Conservation (phyloP, 345 rosid genomes). For the Gynandropsis gynandra region DNA sequence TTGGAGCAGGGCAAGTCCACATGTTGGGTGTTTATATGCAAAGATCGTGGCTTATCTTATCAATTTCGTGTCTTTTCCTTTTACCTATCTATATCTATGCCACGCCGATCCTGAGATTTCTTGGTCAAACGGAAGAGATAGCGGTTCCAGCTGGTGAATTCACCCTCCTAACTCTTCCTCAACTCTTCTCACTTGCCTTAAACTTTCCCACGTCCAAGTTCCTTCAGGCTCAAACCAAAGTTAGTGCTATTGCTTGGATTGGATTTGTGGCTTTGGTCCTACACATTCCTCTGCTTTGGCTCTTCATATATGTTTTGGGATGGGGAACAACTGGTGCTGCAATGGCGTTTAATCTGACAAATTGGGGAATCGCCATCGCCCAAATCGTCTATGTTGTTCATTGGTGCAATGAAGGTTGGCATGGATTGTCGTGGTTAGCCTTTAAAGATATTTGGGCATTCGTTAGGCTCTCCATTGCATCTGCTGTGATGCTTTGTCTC, state of each 20-base stretch:
- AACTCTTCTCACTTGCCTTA: conserved; percentile 57
- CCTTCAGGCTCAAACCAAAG: conserved; percentile 83
- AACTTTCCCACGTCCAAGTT: conserved; percentile 59
- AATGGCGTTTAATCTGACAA: conserved; percentile 42
- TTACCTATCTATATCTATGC: conserved; percentile 59
- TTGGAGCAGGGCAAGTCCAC: conserved; percentile 67
- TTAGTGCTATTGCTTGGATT: conserved; percentile 46
- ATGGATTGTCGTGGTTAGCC: conserved; percentile 55
- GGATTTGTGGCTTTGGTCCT: conserved; percentile 34
- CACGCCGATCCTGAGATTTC: conserved; percentile 47
- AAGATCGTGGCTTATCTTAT: conserved; percentile 63
- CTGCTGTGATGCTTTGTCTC: conserved; percentile 80
- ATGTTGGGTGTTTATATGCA: conserved; percentile 80
- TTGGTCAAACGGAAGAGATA: conserved; percentile 51
- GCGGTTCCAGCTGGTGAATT: conserved; percentile 55
- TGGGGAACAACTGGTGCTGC: conserved; percentile 68
- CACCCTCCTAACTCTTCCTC: conserved; percentile 46
- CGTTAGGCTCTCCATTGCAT: conserved; percentile 67
- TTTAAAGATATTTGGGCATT: conserved; percentile 66
- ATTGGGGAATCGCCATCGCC: conserved; percentile 40
- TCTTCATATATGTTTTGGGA: conserved; percentile 34
- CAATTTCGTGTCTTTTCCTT: conserved; percentile 34
- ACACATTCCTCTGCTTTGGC: conserved; percentile 43
- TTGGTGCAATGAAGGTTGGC: conserved; percentile 64
- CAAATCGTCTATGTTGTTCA: conserved; percentile 45